phyloP scores from a whole-genome alignment of 371 early-diverging fungal genomes.

The Coemansia sp. region DNA sequence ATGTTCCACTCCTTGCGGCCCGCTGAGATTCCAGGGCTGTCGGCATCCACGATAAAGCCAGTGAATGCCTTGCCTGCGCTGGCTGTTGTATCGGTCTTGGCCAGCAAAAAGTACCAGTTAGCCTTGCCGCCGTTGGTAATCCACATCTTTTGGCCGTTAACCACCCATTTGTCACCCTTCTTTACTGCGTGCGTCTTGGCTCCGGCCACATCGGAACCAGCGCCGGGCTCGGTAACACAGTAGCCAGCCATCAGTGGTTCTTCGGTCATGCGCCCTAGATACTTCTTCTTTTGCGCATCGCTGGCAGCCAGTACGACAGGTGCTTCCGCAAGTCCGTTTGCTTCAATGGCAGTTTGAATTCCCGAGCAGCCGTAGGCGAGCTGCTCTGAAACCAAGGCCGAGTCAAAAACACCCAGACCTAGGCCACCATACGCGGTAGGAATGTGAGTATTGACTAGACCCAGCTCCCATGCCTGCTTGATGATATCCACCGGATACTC shows the following conservation, averaged over 20 bases:
- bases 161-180: conserved; percentile 69
- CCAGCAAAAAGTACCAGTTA: conserved; percentile 98
- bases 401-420: conserved; percentile 78
- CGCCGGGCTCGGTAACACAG: conserved; percentile 80
- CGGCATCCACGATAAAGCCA: conserved; percentile 92
- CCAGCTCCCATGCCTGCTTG: conserved; percentile 95
- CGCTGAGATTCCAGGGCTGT: conserved; percentile 82
- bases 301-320: conserved; percentile 87
- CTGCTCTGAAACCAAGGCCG: conserved; percentile 80
- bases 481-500: conserved; percentile 90
- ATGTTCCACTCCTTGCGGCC: conserved; percentile 97
- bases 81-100: conserved; percentile 78
- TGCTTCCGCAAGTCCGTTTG: conserved; percentile 92
- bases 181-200: conserved; percentile 68
- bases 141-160: conserved; percentile 86
- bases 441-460: conserved; percentile 90
- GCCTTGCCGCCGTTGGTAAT: conserved; percentile 96
- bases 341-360: conserved; percentile 96
- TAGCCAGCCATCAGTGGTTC: conserved; percentile 91
- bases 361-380: conserved; percentile 95
- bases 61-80: conserved; percentile 89
- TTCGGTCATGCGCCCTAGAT: conserved; percentile 92
- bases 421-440: conserved; percentile 85
- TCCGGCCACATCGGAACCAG: conserved; percentile 82
- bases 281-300: conserved; percentile 83